Base-by-base conservation (phyloP, 352 stramenopile genomes). In the Globisporangium spiculum region DNA sequence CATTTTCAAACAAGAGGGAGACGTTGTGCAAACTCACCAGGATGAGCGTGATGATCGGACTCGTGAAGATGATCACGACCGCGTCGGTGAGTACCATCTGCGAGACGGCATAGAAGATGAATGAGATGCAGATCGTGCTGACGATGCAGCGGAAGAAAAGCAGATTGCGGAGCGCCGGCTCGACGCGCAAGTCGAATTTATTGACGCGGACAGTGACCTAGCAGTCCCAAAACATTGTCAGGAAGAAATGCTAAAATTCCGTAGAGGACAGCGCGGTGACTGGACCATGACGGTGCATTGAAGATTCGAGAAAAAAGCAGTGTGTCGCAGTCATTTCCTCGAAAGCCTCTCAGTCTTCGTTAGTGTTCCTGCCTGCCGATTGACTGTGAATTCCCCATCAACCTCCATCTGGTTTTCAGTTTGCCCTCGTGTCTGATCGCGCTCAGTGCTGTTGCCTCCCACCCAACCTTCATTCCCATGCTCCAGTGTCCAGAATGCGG, bases 51-150 rank as follows among this genome's bases (percentile, higher is more conserved):
- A 83, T 74, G 20, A 89, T 79, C 1, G 84, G 84, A 12, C 70
- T 86, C 16, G 80, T 88, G 36, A 90, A 88, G 41, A 90, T 84
- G 69, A 92, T 81, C 7, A 89, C 82, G 16, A 79, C 78, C 18
- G 83, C 84, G 59, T 92, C 84, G 0, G 84, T 85, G 26, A 92
- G 73, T 22, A 90, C 83, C 84, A 92, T 92, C 65, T 91, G 77
- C 6, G 82, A 80, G 55, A 91, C 75, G 1, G 82, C 78, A 55
- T 89, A 92, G 63, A 88, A 90, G 16, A 72, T 67, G 38, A 91
- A 69, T 16, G 74, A 80, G 22, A 91, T 73, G 22, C 76, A 75
- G 24, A 86, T 24, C 26, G 81, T 85, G 54, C 83, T 83, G 60
- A 86, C 72, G 44, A 88, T 64, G 60, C 77, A 86, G 4, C 82